Percentiles rank a stretch among this genome's conserved stretches.
phyloP scores from a whole-genome alignment of 2,329 filamentous ascomycete genomes.

The Epichloe scottii region DNA sequence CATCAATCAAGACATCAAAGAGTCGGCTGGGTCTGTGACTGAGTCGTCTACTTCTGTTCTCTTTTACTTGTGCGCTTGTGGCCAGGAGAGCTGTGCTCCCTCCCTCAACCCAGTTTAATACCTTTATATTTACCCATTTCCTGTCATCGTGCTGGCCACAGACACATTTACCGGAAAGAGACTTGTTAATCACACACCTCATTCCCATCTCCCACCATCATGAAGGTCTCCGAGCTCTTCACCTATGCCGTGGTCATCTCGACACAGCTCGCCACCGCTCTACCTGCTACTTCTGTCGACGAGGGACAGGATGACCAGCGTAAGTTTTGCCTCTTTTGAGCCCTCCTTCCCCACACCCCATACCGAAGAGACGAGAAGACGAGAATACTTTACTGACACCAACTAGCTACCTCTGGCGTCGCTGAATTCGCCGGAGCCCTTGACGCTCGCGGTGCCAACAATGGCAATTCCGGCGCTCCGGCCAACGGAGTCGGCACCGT shows the following conservation, averaged over 20 bases:
- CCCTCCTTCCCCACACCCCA: not conserved
- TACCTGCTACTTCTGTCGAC: not conserved
- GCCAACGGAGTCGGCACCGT: not conserved
- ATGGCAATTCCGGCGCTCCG: not conserved
- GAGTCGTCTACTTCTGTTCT: not conserved
- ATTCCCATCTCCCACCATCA: not conserved
- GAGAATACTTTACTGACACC: not conserved
- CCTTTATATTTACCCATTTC: not conserved
- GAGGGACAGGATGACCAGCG: not conserved
- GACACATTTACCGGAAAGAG: too few species aligned
- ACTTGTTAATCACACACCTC: too few species aligned
- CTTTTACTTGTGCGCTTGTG: not conserved
- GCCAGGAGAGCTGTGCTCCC: not conserved
- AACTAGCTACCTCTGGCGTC: not conserved
- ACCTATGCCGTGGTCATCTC: slow-evolving; percentile 1
- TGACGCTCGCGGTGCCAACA: not conserved
- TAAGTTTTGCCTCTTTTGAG: not conserved
- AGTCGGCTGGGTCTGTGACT: not conserved
- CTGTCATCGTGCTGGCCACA: too few species aligned
- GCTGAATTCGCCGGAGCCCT: not conserved
- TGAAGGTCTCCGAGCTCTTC: slow-evolving; percentile 4
- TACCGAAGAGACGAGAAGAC: too few species aligned
- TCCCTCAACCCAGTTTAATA: not conserved
- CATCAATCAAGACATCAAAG: not conserved
- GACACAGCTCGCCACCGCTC: not conserved